Base-by-base conservation (phyloP, 1,284 basidiomycete species). In the Gymnopus androsaceus region DNA sequence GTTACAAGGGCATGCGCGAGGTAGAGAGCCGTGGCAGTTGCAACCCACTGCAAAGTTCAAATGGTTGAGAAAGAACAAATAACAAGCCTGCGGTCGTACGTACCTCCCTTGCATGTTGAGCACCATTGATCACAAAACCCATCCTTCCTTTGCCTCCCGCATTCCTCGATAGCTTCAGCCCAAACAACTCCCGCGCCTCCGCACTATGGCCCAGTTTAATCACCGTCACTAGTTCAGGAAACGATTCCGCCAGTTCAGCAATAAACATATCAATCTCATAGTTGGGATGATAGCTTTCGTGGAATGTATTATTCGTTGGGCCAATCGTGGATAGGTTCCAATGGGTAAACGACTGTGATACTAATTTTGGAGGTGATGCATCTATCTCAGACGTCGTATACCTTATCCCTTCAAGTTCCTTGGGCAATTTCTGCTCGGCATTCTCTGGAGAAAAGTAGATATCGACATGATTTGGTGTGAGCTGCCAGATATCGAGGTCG, bases 51-150 rank as follows among this genome's bases (percentile, higher is more conserved):
- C n/a, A 9, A 51, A 25, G 56, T n/a, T 28, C 23, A 38, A 25
- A 15, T 17, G 19, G n/a, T 14, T 30, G n/a, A 33, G 15, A 56
- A 45, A 42, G 49, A 6, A 14, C 17, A 27, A 19, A 12, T 23
- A 41, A 27, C 8, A 36, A 50, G 34, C n/a, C n/a, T n/a, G n/a
- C n/a, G n/a, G n/a, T n/a, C n/a, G n/a, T n/a, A n/a, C n/a, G n/a
- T 57, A 87, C 87, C 79, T 93, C 90, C 40, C 91, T 78, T 21
- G 89, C 88, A 69, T 94, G 92, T 65, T 91, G 88, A 0, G 89
- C 87, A 8, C 87, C 87, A 5, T 83, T 75, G 42, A 93, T 75
- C n/a, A 92, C 80, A 62, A 93, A 82, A 14, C 85, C 80, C 8
- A 74, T 62, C 64, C 79, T 81, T 59, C 68, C 66, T 42, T 63